Percentiles rank a stretch among this genome's conserved stretches.
These are phyloP conservation scores for Thraustochytrium striatum DNA, from an alignment of 352 stramenopile species.

Conservation along the genomic window DNA sequence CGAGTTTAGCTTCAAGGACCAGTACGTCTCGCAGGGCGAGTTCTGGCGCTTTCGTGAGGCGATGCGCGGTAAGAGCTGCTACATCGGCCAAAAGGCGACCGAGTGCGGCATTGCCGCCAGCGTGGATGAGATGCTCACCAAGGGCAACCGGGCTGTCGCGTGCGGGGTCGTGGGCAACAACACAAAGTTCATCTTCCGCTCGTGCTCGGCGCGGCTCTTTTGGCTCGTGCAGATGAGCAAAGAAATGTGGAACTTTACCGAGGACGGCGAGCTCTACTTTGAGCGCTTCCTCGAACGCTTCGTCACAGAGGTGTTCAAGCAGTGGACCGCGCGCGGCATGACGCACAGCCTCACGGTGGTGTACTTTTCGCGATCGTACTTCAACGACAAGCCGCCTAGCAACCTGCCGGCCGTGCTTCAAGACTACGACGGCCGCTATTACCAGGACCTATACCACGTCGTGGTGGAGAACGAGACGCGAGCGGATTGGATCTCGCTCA, in stretches of 20 bases:
- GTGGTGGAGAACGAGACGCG: conserved; percentile 81
- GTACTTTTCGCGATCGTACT: conserved; percentile 81
- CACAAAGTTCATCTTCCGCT: conserved; percentile 93
- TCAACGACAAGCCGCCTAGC: conserved; percentile 50
- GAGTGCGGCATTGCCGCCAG: conserved; percentile 73
- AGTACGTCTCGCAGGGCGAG: conserved; percentile 80
- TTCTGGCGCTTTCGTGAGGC: conserved; percentile 69
- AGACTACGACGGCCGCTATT: conserved; percentile 31
- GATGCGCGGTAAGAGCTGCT: conserved; percentile 27
- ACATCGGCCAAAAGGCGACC: conserved; percentile 50
- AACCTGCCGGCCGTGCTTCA: conserved; percentile 2
- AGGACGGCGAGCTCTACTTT: conserved; percentile 79
- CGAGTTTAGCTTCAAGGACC: conserved; percentile 57
- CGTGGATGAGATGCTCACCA: conserved; percentile 78
- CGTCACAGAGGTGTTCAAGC: conserved; percentile 66
- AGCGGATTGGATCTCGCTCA: conserved; percentile 80
- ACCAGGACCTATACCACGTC: conserved; percentile 71
- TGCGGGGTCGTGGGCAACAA: conserved; percentile 87
- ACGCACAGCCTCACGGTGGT: conserved; percentile 84
- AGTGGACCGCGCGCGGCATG: conserved; percentile 75
- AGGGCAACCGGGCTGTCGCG: conserved; percentile 64
- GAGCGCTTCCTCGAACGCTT: conserved; percentile 78
- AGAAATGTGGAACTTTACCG: conserved; percentile 86
- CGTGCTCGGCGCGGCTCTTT: conserved; percentile 87
- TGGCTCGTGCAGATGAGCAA: conserved; percentile 95